A percentile compares a stretch with the other conserved stretches of the same genome.
Conservation (phyloP, 2,329 filamentous ascomycete species). For the Lachnellula occidentalis region DNA sequence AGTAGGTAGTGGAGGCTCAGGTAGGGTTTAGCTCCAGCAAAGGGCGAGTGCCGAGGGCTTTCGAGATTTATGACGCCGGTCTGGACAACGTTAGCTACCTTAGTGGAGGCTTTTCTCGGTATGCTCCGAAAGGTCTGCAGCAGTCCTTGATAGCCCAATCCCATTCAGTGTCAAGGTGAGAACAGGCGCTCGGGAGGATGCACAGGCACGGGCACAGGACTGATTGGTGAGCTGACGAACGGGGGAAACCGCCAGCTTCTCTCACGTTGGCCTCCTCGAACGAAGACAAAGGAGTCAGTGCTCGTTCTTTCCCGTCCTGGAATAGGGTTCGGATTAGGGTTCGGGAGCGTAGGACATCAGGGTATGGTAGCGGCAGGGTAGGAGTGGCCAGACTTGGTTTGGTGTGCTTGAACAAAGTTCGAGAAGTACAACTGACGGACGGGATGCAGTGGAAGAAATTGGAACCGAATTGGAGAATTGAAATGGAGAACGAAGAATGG, state of each 20-base stretch:
- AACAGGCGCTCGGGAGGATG: constrained; percentile 11
- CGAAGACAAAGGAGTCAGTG: neutral
- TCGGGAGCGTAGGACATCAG: neutral
- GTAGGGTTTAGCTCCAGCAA: constrained; percentile 8
- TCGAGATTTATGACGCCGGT: constrained; percentile 10
- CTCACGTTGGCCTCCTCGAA: constrained; percentile 3
- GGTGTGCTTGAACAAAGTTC: constrained; percentile 9
- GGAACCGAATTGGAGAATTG: neutral
- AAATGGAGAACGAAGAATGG: neutral
- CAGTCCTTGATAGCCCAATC: constrained; percentile 9
- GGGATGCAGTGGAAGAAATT: neutral
- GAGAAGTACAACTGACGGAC: constrained; percentile 1
- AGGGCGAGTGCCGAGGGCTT: constrained; percentile 13
- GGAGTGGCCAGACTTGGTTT: constrained; percentile 4
- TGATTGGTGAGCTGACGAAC: constrained; percentile 9
- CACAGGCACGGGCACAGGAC: constrained; percentile 5
- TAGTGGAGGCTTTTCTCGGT: constrained; percentile 22
- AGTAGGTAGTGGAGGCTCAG: constrained; percentile 5
- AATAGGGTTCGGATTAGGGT: constrained; percentile 10
- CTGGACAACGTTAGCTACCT: neutral
- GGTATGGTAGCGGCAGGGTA: neutral
- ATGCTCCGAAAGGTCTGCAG: constrained; percentile 17
- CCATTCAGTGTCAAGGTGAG: constrained; percentile 12
- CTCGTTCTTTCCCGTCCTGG: constrained; percentile 9
- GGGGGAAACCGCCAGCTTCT: neutral